These are phyloP conservation scores for Ampelocalamus luodianensis DNA, from an alignment of 176 grass and related monocot species.

Conservation along the genomic window DNA sequence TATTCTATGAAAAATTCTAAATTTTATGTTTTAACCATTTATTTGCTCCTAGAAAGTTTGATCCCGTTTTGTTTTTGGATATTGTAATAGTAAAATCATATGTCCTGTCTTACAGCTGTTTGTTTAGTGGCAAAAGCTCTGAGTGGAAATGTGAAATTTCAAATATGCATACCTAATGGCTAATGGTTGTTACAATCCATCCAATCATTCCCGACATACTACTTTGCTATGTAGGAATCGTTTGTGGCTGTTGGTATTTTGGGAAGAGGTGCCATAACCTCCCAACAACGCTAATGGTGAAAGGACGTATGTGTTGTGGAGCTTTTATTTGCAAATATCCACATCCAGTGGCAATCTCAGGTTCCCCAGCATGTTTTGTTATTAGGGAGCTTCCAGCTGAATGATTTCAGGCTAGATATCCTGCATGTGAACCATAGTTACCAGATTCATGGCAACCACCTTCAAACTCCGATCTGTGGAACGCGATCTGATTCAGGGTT, in stretches of 20 bases:
- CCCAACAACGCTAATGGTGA: background rate
- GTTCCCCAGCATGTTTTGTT: slow-evolving; percentile 6
- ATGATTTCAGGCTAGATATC: slow-evolving; percentile 11
- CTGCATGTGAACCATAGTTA: background rate
- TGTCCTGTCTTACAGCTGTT: background rate
- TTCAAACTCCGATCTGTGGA: no score
- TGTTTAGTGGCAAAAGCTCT: background rate
- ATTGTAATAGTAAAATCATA: slow-evolving; percentile 7
- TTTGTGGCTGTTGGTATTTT: slow-evolving; percentile 13
- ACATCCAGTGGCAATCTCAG: background rate
- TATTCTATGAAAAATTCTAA: background rate
- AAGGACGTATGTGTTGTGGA: background rate
- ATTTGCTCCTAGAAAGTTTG: background rate
- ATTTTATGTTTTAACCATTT: background rate
- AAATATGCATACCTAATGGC: background rate
- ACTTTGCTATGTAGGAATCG: slow-evolving; percentile 28
- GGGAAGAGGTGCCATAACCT: slow-evolving; percentile 7
- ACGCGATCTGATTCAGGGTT: no score
- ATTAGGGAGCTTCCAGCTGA: slow-evolving; percentile 19
- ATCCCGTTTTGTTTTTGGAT: background rate
- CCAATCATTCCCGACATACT: background rate
- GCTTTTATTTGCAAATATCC: background rate
- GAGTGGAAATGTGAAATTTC: background rate
- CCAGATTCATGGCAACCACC: no score
- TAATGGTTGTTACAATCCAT: background rate